These are phyloP conservation scores for Ziziphus jujuba DNA, from an alignment of 306 rosid species.

Conservation along the genomic window DNA sequence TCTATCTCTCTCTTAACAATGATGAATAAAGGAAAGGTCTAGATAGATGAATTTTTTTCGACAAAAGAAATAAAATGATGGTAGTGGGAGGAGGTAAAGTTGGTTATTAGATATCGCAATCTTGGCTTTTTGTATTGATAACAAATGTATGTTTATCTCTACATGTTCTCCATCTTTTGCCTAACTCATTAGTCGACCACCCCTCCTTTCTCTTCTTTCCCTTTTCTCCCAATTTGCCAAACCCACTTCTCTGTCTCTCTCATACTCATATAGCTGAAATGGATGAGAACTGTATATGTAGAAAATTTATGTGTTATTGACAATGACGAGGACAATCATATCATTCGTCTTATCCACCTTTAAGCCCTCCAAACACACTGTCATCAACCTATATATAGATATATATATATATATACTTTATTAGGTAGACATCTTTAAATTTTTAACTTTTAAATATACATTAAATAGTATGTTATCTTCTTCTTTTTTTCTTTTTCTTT, in stretches of 20 bases:
- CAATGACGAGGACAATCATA: constrained; percentile 21
- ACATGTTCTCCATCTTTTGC: background rate
- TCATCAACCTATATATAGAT: background rate
- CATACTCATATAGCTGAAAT: too few species aligned
- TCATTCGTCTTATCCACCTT: constrained; percentile 10
- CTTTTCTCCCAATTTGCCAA: background rate
- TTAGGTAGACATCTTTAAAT: too few species aligned
- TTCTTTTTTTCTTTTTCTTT: too few species aligned
- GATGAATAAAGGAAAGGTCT: background rate
- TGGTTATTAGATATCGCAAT: constrained; percentile 14
- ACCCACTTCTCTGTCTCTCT: constrained; percentile 6
- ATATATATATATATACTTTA: too few species aligned
- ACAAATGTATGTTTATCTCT: constrained; percentile 11
- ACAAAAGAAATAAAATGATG: constrained; percentile 3
- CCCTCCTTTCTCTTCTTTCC: background rate
- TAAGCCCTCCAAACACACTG: background rate
- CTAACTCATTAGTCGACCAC: background rate
- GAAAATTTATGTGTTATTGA: constrained; percentile 8
- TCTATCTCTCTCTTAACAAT: background rate
- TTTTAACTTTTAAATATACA: too few species aligned
- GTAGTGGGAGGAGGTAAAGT: constrained; percentile 4
- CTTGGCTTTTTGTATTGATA: constrained; percentile 16
- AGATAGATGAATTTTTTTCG: background rate
- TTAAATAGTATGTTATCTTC: too few species aligned
- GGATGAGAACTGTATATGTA: too few species aligned